A percentile compares a stretch with the other conserved stretches of the same genome.
Evolutionary conservation across 192 early-diverging fungal species (phyloP).

Genomic region (Thamnidium elegans): DNA sequence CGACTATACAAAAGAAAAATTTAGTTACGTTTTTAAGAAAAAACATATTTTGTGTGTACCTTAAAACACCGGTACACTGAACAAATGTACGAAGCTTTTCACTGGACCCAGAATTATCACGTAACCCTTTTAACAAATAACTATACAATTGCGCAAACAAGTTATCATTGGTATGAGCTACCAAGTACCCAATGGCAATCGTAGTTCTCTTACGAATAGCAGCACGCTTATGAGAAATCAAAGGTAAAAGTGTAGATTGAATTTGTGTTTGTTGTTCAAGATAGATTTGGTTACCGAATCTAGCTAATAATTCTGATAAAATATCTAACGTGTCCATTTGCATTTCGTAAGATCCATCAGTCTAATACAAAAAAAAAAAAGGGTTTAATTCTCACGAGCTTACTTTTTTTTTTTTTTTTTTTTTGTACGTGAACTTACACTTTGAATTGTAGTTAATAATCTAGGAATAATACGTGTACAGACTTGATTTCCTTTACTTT

Average conservation of each 20-base stretch:
- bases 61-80: slow-evolving; percentile 66
- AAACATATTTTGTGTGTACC: slow-evolving; percentile 40
- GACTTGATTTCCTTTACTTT: slow-evolving; percentile 47
- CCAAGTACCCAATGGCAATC: slow-evolving; percentile 62
- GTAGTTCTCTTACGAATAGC: slow-evolving; percentile 80
- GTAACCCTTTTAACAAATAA: slow-evolving; percentile 53
- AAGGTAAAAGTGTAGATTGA: slow-evolving; percentile 61
- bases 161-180: slow-evolving; percentile 61
- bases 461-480: slow-evolving; percentile 67
- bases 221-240: slow-evolving; percentile 66
- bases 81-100: slow-evolving; percentile 76
- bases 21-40: not conserved
- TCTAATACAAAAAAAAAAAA: slow-evolving; percentile 27
- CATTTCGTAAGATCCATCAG: slow-evolving; percentile 47
- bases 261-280: slow-evolving; percentile 51
- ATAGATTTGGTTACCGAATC: slow-evolving; percentile 64
- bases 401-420: not conserved
- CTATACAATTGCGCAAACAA: slow-evolving; percentile 66
- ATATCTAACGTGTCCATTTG: slow-evolving; percentile 75
- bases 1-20: slow-evolving; percentile 51
- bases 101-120: slow-evolving; percentile 44
- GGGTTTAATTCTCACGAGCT: not conserved
- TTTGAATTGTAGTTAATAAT: slow-evolving; percentile 57
- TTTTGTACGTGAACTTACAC: slow-evolving; percentile 40
- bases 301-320: slow-evolving; percentile 64